Evolutionary conservation across 192 early-diverging fungal species (phyloP), one percentile per base, ranked within the genome.

Genomic region (Dispira parvispora): DNA sequence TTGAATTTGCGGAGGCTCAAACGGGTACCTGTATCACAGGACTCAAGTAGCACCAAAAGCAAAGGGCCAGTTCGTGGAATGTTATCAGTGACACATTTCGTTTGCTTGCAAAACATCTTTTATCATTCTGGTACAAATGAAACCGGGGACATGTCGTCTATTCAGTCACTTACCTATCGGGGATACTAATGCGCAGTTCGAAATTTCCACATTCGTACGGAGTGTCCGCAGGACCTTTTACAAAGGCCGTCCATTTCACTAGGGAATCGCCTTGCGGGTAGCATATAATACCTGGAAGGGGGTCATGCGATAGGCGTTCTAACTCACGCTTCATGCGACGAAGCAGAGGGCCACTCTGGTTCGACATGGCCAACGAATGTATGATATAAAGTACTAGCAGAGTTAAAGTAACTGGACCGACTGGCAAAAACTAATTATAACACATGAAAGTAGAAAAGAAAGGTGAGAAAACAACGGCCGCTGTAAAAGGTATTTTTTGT

Each of bases 1-100:
- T 50, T 73, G 79, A 25, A 83, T 78, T 23, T 74, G 68, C 3
- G 83, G 83, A 11, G 82, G 80, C 25, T 74, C 78, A 58, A 84
- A 70, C 0, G 83, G 83, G 63, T 85, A 85, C 16, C 78, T 79
- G 47, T 43, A 23, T 12, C 25, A 42, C 18, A 9, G 27, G 38
- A 0, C 10, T 11, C 6, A 8, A 10, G 12, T 18, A 8, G 5
- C 26, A 8, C 20, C 12, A 12, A 26, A 45, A 10, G 25, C 6
- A 21, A 10, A 53, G 20, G 2, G 26, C 10, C 28, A 21, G 3
- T 16, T 25, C 43, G 27, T 10, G 38, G 25, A n/a, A 49, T 45
- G 61, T n/a, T 18, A 47, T 3, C 18, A 23, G 26, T n/a, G n/a
- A 14, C 23, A 42, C 23, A 10, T 28, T 16, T 50, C 23, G 20